These are phyloP conservation scores for Saussurea involucrata DNA, from an alignment of 129 eudicot species.

Conservation along the genomic window DNA sequence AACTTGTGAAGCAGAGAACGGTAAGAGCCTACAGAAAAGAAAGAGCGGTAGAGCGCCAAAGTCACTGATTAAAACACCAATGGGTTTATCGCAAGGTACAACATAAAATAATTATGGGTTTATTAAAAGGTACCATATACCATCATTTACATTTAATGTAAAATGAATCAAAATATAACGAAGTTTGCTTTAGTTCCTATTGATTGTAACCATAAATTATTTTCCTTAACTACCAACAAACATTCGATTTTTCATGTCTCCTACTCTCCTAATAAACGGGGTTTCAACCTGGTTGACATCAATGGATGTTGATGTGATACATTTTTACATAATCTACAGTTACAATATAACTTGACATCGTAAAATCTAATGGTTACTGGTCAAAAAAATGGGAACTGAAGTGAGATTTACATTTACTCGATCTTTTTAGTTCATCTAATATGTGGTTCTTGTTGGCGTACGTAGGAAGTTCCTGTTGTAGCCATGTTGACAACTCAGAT, in stretches of 20 bases:
- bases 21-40: neutral
- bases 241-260: neutral
- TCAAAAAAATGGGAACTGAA: neutral
- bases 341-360: neutral
- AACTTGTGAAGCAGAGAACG: neutral
- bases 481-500: too few relatives aligned
- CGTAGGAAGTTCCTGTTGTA: too few relatives aligned
- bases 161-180: too few relatives aligned
- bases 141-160: too few relatives aligned
- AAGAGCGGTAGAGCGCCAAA: conserved; percentile 6
- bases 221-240: neutral
- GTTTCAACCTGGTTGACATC: neutral
- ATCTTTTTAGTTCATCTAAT: too few relatives aligned
- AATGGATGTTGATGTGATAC: neutral
- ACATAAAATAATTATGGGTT: neutral
- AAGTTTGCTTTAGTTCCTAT: neutral
- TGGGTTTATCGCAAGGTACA: conserved; percentile 5
- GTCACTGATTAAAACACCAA: neutral
- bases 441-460: too few relatives aligned
- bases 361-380: neutral
- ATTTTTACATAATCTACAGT: neutral
- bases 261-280: neutral
- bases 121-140: neutral
- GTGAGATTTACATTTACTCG: neutral
- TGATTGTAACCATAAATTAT: neutral